phyloP scores from a whole-genome alignment of 2,329 filamentous ascomycete genomes.

The Lasiodiplodia sp. region DNA sequence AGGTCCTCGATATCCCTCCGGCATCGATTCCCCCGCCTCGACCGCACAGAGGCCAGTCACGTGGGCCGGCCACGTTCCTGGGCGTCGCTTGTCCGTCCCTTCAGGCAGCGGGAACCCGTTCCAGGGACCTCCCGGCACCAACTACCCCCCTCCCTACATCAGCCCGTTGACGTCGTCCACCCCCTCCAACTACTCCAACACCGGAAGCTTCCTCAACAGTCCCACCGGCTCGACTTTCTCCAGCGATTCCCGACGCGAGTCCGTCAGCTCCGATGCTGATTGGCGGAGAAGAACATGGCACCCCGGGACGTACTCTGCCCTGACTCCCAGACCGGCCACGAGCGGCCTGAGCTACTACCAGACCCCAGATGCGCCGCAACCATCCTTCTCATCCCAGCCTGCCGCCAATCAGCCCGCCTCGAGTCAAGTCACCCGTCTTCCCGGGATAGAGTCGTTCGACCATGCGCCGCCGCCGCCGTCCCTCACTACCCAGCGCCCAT shows the following conservation, averaged over 20 bases:
- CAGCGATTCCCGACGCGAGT: constrained; percentile 70
- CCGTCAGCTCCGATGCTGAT: constrained; percentile 73
- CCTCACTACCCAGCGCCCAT: constrained; percentile 69
- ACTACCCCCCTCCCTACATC: constrained; percentile 65
- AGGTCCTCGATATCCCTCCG: constrained; percentile 66
- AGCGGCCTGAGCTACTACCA: constrained; percentile 79
- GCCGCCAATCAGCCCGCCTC: constrained; percentile 57
- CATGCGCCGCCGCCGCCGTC: constrained; percentile 70
- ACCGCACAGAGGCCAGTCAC: constrained; percentile 73
- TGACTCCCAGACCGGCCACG: constrained; percentile 67
- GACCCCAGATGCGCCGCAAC: constrained; percentile 68
- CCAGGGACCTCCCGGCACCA: constrained; percentile 66
- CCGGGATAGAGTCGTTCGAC: constrained; percentile 92
- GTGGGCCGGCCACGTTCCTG: constrained; percentile 72
- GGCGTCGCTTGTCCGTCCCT: constrained; percentile 82
- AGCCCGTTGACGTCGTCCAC: constrained; percentile 64
- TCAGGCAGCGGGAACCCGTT: constrained; percentile 73
- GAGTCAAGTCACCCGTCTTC: constrained; percentile 72
- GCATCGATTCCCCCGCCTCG: constrained; percentile 75
- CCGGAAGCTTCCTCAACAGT: constrained; percentile 68
- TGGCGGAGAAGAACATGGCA: constrained; percentile 91
- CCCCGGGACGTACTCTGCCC: constrained; percentile 72
- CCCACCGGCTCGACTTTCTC: constrained; percentile 69
- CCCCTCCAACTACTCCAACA: constrained; percentile 61
- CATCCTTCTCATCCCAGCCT: constrained; percentile 54